Base-by-base conservation (phyloP, 148 eudicot genomes). In the Heliamphora exappendiculata region DNA sequence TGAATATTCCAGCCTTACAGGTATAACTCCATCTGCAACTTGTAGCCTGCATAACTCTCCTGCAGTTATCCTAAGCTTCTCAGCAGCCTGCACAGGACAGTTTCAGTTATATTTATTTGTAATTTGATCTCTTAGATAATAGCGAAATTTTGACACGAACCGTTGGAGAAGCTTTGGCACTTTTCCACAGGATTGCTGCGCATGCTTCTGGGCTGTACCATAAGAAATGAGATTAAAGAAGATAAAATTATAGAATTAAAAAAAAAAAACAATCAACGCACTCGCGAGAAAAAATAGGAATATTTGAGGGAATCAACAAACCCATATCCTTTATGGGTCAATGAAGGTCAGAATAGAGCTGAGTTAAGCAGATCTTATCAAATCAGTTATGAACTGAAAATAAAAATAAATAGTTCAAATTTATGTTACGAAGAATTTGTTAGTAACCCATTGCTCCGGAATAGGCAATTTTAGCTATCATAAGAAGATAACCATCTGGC, bases 121-220 rank as follows among this genome's bases (percentile, higher is more conserved):
- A 54, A 24, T 34, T 73, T 37, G 41, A 74, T 41, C 20, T 51
- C 55, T 24, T 54, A 7, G 49, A 81, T 24, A 76, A 34, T 34
- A 39, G 47, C 28, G n/a, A 59, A 53, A 55, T 26, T 39, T 19
- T 60, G 41, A 39, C 39, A 55, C 67, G 72, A 76, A 90, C 97
- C 94, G 87, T 88, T 31, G 97, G 94, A 81, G 94, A 80, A 47
- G 92, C 97, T 85, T 88, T 86, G 75, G 94, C 92, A 82, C 62
- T 86, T 85, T 88, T 90, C 91, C 90, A 90, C 76, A 92, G 82
- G 80, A 90, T 92, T 73, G 97, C 94, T 53, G 94, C 94, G 82
- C 94, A 92, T 72, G 94, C 97, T 83, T 92, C 97, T 70, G 97
- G 93, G 77, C 97, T 92, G 91, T 67, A 80, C 24, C 67, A 70